Percentiles rank a stretch among this genome's conserved stretches.
These are phyloP conservation scores for Ichthyophonus hoferi DNA, from an alignment of 208 protist species.

Conservation along the genomic window DNA sequence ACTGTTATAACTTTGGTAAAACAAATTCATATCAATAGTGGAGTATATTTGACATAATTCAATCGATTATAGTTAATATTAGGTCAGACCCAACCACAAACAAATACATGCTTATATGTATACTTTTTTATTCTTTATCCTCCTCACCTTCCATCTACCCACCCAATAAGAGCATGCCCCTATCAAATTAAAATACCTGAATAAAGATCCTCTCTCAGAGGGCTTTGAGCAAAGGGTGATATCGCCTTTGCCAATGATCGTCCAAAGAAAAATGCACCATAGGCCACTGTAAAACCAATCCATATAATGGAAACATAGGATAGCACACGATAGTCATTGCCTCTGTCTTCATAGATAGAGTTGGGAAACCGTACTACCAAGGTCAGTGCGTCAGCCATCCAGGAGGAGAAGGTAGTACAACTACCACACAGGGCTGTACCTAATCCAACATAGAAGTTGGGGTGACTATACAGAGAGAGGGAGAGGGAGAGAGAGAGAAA, in stretches of 20 bases:
- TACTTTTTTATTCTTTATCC: neutral
- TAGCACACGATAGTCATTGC: neutral
- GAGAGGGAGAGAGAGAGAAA: neutral
- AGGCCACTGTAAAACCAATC: neutral
- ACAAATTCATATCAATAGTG: no score
- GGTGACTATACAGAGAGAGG: neutral
- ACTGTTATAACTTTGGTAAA: no score
- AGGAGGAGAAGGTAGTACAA: constrained; percentile 8
- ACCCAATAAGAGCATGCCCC: no score
- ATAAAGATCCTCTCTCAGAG: neutral
- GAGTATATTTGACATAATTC: no score
- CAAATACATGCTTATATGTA: neutral
- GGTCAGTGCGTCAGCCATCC: neutral
- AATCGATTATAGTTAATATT: no score
- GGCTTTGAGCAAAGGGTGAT: neutral
- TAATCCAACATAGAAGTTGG: neutral
- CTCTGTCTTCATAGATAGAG: neutral
- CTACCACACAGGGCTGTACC: constrained; percentile 17
- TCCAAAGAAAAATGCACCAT: neutral
- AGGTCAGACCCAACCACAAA: neutral
- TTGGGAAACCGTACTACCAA: neutral
- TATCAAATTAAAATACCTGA: no score
- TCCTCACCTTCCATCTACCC: neutral
- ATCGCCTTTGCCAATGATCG: neutral
- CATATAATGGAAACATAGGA: neutral